Evolutionary conservation across 2,329 filamentous ascomycete genomes (phyloP), one percentile per base, ranked within the genome.

Genomic region (Trichoderma simmonsii): DNA sequence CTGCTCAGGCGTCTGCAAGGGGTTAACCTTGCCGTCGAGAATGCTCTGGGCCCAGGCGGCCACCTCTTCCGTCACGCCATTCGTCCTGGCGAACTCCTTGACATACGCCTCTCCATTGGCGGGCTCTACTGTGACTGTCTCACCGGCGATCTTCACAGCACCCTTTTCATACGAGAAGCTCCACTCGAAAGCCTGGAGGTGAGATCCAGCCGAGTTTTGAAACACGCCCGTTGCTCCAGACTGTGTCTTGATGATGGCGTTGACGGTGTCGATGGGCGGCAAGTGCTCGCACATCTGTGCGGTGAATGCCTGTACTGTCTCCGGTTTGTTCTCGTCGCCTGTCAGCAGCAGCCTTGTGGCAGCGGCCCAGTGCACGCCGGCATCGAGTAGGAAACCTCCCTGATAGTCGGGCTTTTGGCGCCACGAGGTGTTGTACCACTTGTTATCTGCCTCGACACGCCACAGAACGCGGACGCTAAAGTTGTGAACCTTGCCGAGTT

Each of bases 321-420:
- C 80, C 32, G 87, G 74, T 18, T 64, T 82, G 9, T 84, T 81
- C 61, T 86, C 79, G 18, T 83, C 82, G 4, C 80, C 73, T 6
- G 34, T 14, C 2, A 94, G 82, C 56, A 95, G 78, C 36, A 87
- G 79, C 18, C 92, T 84, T 64, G 91, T 85, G 0, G 82, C 89
- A 8, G 92, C 92, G 7, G 90, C 83, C 73, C 88, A 90, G 80
- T 95, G 93, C 30, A 95, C 91, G 57, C 93, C 92, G 15, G 89
- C 91, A 77, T 95, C 92, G 2, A 95, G 87, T 70, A 94, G 79
- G 78, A 94, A 94, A 0, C 93, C 92, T 70, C 92, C 93, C 80
- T 94, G 92, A 78, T 93, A 88, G 67, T 87, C 84, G 1, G 92
- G 92, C 70, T 82, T 86, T 79, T 91, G 91, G 70, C 93, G 89